Conservation (phyloP, 2,329 filamentous ascomycete species). For the Fonsecaea pugnacius region DNA sequence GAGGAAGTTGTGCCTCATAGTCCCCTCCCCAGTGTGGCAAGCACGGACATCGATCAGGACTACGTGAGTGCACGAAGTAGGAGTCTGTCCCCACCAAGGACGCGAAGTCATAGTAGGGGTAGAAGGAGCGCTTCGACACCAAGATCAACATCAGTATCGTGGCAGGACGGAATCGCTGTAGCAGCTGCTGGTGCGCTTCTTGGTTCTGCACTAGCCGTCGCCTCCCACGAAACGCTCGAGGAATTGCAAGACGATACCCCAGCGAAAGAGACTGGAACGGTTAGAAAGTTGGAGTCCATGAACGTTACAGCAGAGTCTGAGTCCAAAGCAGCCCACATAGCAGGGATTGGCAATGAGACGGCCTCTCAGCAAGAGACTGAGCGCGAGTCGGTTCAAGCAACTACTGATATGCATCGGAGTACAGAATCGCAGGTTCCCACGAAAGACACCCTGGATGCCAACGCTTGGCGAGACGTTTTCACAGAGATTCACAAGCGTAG, state of each 20-base stretch:
- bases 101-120: conserved; percentile 27
- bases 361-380: not conserved
- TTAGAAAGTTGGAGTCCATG: not conserved
- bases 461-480: conserved; percentile 14
- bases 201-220: conserved; percentile 16
- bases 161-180: conserved; percentile 27
- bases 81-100: conserved; percentile 25
- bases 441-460: not conserved
- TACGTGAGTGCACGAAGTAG: conserved; percentile 38
- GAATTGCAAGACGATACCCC: not conserved
- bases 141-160: conserved; percentile 27
- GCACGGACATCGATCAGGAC: conserved; percentile 34
- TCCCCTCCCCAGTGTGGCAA: conserved; percentile 36
- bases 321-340: too few species aligned
- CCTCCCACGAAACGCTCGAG: conserved; percentile 13
- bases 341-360: not conserved
- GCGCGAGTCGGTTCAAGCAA: not conserved
- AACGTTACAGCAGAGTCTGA: not conserved
- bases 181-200: conserved; percentile 21
- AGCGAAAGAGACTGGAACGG: not conserved
- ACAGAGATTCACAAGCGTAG: conserved; percentile 9
- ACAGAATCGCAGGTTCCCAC: not conserved
- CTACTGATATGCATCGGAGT: not conserved
- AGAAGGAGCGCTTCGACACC: conserved; percentile 24
- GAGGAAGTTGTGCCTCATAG: conserved; percentile 24